These are phyloP conservation scores for Bryoglossum gracile DNA, from an alignment of 495 filamentous ascomycete species.

Conservation along the genomic window DNA sequence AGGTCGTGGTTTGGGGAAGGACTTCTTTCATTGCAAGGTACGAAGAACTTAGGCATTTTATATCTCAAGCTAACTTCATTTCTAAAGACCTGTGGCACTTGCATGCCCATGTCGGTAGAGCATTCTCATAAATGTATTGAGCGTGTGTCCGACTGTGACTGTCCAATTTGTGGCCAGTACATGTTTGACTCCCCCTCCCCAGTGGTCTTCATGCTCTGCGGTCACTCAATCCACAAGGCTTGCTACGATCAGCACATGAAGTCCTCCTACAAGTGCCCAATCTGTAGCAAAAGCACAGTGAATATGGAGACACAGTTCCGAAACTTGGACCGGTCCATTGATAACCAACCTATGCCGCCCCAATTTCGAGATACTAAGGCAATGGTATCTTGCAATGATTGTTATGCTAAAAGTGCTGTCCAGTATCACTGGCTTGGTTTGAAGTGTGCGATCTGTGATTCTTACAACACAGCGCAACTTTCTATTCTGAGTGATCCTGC, in stretches of 20 bases:
- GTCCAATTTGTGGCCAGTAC: slow-evolving; percentile 96
- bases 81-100: slow-evolving; percentile 87
- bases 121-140: slow-evolving; percentile 91
- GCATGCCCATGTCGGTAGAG: slow-evolving; percentile 75
- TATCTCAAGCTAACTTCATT: not conserved
- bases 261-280: slow-evolving; percentile 85
- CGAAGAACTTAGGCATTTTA: slow-evolving; percentile 14
- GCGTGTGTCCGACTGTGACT: slow-evolving; percentile 88
- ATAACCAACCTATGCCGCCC: slow-evolving; percentile 82
- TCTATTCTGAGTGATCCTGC: slow-evolving; percentile 38
- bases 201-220: slow-evolving; percentile 92
- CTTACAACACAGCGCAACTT: slow-evolving; percentile 76
- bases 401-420: slow-evolving; percentile 73
- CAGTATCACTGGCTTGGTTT: slow-evolving; percentile 92
- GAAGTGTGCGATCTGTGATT: slow-evolving; percentile 78
- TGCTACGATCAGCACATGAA: slow-evolving; percentile 83
- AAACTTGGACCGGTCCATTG: slow-evolving; percentile 77
- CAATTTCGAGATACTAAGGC: slow-evolving; percentile 76
- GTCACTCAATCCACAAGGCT: slow-evolving; percentile 85
- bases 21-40: slow-evolving; percentile 97
- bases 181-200: slow-evolving; percentile 89
- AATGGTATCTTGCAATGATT: slow-evolving; percentile 89
- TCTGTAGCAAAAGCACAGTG: slow-evolving; percentile 84
- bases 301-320: slow-evolving; percentile 98
- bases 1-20: slow-evolving; percentile 87